Evolutionary conservation across 2,329 filamentous ascomycete species (phyloP).

Genomic region (Myrmaecium sp.): DNA sequence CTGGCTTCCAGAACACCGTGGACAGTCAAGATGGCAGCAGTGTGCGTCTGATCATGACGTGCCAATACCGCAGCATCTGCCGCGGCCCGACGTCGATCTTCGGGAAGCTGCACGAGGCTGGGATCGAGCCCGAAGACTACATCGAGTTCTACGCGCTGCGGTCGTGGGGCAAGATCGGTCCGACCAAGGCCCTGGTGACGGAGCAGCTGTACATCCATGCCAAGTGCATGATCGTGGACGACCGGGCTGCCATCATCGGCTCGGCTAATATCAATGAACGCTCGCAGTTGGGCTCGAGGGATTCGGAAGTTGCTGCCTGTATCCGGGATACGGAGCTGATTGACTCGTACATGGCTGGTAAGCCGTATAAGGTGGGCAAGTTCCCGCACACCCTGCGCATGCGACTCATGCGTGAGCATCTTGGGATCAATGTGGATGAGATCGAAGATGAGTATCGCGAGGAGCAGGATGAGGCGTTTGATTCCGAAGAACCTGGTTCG

Average conservation of each 20-base stretch:
- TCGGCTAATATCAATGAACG: conserved; percentile 98
- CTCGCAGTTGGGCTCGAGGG: conserved; percentile 79
- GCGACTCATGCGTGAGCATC: conserved; percentile 88
- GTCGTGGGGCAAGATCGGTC: conserved; percentile 81
- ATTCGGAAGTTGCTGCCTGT: conserved; percentile 81
- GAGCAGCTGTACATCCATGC: conserved; percentile 98
- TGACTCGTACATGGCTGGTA: conserved; percentile 76
- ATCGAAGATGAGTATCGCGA: conserved; percentile 31
- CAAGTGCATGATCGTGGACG: conserved; percentile 91
- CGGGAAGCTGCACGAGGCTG: conserved; percentile 57
- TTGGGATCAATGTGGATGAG: conserved; percentile 88
- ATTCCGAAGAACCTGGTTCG: conserved; percentile 18
- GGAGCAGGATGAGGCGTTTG: conserved; percentile 53
- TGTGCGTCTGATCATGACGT: conserved; percentile 89
- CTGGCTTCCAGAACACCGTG: conserved; percentile 95
- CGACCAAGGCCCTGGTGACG: conserved; percentile 67
- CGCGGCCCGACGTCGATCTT: conserved; percentile 87
- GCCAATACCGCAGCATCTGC: conserved; percentile 91
- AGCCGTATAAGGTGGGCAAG: conserved; percentile 74
- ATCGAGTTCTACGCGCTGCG: conserved; percentile 89
- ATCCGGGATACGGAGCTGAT: conserved; percentile 89
- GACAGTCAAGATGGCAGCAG: conserved; percentile 88
- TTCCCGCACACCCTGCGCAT: conserved; percentile 88
- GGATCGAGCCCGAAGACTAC: conserved; percentile 86
- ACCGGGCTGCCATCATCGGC: conserved; percentile 81